Evolutionary conservation across 495 filamentous ascomycete species (phyloP).

Genomic region (Bathelium albidoporum): DNA sequence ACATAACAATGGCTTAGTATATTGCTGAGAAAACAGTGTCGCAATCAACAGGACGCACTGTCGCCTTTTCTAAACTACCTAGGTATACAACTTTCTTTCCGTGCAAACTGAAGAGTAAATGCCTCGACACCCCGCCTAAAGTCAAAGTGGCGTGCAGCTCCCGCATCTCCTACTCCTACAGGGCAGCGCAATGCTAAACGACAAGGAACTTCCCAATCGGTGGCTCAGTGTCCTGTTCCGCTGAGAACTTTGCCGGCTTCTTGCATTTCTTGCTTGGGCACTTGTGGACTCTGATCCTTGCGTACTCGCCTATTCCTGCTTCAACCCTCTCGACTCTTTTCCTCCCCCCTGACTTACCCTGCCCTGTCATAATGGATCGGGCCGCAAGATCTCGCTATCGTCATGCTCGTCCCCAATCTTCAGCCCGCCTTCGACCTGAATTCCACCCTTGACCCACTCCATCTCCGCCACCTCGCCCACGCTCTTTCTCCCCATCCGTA

Average conservation of each 20-base stretch:
- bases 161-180: neutral
- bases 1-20: neutral
- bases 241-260: neutral
- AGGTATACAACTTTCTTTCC: neutral
- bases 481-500: constrained; percentile 56
- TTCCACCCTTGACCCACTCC: constrained; percentile 67
- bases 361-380: neutral
- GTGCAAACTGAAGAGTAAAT: neutral
- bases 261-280: no score
- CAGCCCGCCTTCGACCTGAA: constrained; percentile 60
- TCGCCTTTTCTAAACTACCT: neutral
- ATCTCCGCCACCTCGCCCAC: constrained; percentile 59
- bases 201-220: neutral
- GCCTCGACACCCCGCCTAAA: neutral
- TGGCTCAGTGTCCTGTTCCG: neutral
- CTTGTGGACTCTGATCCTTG: no score
- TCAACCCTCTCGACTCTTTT: neutral
- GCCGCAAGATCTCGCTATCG: constrained; percentile 28
- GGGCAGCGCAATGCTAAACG: neutral
- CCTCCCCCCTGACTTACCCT: neutral
- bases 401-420: constrained; percentile 59
- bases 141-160: no score
- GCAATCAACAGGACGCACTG: neutral
- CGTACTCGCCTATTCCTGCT: no score
- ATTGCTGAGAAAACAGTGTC: neutral